These are phyloP conservation scores for Pochonia chlamydosporia DNA, from an alignment of 2,329 filamentous ascomycete species.

Conservation along the genomic window DNA sequence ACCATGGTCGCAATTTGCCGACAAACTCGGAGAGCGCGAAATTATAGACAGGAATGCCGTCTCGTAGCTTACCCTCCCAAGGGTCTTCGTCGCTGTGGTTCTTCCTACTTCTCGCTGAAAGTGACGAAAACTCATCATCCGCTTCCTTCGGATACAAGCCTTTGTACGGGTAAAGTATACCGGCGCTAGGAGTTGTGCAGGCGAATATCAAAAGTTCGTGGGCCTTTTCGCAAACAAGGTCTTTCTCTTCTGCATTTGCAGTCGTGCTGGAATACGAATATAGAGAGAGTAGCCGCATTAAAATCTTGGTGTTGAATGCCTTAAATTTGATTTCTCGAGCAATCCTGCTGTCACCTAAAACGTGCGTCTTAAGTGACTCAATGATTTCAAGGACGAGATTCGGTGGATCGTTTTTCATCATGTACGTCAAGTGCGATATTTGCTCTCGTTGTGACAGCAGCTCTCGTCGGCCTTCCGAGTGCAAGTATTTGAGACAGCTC, in stretches of 20 bases:
- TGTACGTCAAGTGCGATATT: slow-evolving; percentile 73
- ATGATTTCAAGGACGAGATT: slow-evolving; percentile 72
- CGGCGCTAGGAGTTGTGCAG: slow-evolving; percentile 68
- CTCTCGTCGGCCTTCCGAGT: slow-evolving; percentile 71
- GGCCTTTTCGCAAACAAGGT: slow-evolving; percentile 58
- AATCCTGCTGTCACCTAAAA: slow-evolving; percentile 71
- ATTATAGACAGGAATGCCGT: slow-evolving; percentile 71
- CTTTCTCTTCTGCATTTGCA: slow-evolving; percentile 33
- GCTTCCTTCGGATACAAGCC: slow-evolving; percentile 81
- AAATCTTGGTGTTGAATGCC: slow-evolving; percentile 67
- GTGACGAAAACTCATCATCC: slow-evolving; percentile 36
- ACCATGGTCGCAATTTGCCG: slow-evolving; percentile 75
- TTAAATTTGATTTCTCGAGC: slow-evolving; percentile 68
- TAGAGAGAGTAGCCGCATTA: slow-evolving; percentile 66
- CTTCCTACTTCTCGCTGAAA: slow-evolving; percentile 22
- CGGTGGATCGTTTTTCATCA: slow-evolving; percentile 71
- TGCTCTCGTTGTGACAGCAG: slow-evolving; percentile 76
- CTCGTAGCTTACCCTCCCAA: slow-evolving; percentile 62
- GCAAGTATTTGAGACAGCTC: slow-evolving; percentile 71
- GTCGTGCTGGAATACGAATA: slow-evolving; percentile 54
- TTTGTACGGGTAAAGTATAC: slow-evolving; percentile 67
- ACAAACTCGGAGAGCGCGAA: slow-evolving; percentile 72
- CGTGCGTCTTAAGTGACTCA: slow-evolving; percentile 59
- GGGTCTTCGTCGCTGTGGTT: slow-evolving; percentile 52
- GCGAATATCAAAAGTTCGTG: slow-evolving; percentile 71